phyloP scores from a whole-genome alignment of 2,329 filamentous ascomycete genomes.

The Colletotrichum abscissum region DNA sequence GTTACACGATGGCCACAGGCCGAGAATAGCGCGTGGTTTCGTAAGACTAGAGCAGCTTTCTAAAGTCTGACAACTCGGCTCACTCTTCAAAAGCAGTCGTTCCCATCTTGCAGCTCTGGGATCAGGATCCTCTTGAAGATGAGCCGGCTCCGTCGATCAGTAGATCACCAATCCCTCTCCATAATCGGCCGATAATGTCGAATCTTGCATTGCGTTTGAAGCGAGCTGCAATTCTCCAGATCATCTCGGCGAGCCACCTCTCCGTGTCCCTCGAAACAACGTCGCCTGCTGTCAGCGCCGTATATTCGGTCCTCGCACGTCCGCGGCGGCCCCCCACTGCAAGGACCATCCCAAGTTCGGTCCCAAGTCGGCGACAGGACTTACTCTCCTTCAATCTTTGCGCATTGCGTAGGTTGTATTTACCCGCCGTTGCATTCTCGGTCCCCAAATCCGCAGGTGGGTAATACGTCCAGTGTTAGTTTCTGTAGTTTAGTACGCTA shows the following conservation, averaged over 20 bases:
- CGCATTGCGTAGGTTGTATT: background rate
- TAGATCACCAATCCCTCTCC: constrained; percentile 4
- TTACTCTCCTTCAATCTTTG: background rate
- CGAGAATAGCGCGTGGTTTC: background rate
- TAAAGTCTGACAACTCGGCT: background rate
- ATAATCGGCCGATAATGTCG: background rate
- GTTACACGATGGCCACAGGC: background rate
- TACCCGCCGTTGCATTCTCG: background rate
- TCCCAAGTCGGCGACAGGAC: background rate
- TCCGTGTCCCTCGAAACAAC: background rate
- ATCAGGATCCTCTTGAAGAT: background rate
- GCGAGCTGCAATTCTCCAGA: background rate
- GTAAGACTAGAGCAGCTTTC: background rate
- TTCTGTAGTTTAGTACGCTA: background rate
- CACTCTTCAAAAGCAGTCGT: background rate
- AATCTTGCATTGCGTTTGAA: background rate
- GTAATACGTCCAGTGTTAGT: background rate
- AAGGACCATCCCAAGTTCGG: constrained; percentile 15
- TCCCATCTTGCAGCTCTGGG: background rate
- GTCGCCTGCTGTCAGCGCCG: background rate
- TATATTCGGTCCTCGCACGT: background rate
- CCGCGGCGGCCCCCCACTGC: background rate
- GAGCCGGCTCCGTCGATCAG: constrained; percentile 14
- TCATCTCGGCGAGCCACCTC: constrained; percentile 5
- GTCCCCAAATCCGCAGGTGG: background rate